These are phyloP conservation scores for Agmasoma carcini DNA, from an alignment of 371 early-diverging fungal genomes.

Conservation along the genomic window DNA sequence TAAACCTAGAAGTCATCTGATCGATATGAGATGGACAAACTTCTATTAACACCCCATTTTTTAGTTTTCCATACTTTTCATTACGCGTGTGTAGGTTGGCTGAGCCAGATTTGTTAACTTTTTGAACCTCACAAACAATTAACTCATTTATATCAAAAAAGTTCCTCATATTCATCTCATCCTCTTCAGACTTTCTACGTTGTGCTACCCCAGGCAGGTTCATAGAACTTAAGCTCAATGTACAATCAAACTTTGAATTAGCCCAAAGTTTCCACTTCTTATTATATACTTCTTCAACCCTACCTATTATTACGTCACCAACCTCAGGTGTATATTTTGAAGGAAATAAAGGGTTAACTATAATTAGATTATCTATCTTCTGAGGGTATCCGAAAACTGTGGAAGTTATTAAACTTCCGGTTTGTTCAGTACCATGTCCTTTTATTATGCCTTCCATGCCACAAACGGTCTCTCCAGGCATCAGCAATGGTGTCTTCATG, in stretches of 20 bases:
- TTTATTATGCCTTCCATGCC: slow-evolving; percentile 53
- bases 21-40: slow-evolving; percentile 16
- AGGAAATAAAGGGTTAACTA: slow-evolving; percentile 66
- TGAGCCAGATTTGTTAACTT: slow-evolving; percentile 68
- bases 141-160: slow-evolving; percentile 85
- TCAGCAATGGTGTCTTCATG: slow-evolving; percentile 3
- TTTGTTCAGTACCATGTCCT: slow-evolving; percentile 81
- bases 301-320: slow-evolving; percentile 91
- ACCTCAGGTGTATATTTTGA: slow-evolving; percentile 69
- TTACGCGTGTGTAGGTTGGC: slow-evolving; percentile 79
- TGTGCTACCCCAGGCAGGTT: slow-evolving; percentile 88
- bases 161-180: slow-evolving; percentile 87
- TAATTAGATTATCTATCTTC: slow-evolving; percentile 80
- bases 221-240: slow-evolving; percentile 73
- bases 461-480: slow-evolving; percentile 49
- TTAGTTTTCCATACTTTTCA: slow-evolving; percentile 76
- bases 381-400: slow-evolving; percentile 76
- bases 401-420: slow-evolving; percentile 56
- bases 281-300: slow-evolving; percentile 67
- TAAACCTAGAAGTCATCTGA: slow-evolving; percentile 22
- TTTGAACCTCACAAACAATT: slow-evolving; percentile 85
- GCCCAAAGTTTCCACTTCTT: slow-evolving; percentile 93
- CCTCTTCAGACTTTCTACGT: slow-evolving; percentile 81
- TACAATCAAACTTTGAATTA: slow-evolving; percentile 69
- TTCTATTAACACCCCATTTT: slow-evolving; percentile 44